Evolutionary conservation across 2,329 filamentous ascomycete genomes (phyloP), one percentile per base, ranked within the genome.

Genomic region (Talaromyces amestolkiae): DNA sequence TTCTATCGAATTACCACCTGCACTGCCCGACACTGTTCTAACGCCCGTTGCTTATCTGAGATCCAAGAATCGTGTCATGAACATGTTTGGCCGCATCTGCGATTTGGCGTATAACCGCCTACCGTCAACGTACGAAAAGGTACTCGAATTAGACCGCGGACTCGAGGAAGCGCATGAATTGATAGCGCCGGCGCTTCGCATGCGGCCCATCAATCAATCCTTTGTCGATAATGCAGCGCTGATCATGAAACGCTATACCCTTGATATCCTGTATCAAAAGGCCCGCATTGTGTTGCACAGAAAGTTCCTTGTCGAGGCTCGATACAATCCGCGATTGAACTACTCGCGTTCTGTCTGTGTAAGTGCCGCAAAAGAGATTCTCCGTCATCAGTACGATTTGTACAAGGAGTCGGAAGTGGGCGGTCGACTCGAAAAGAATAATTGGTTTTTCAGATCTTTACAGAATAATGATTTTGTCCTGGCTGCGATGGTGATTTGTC

Each of bases 391-490:
- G 43, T 75, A 80, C 19, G 76, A 81, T 2, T 74, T 86, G 15
- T 78, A 81, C 68, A 73, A 80, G 41, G 81, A 84, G 43, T 80
- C 78, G 7, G 80, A 81, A 62, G 83, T 84, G 0, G 85, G 85
- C 1, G 83, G 82, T 6, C 75, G 84, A 27, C 76, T 89, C 6
- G 76, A 78, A 65, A 76, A 78, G 54, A 79, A 83, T 33, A 79
- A 80, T 15, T 88, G 86, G 86, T 87, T 87, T 69, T 72, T 86
- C 35, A 82, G 80, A 2, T 84, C 83, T 1, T 74, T 88, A 2
- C 80, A 82, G 7, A 80, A 85, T 63, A 85, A 87, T 67, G 85
- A 88, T 70, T 88, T 85, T 62, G 75, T 89, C 60, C 78, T 89
- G 1, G 85, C 85, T 2, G 82, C 83, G 63, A 85, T 86, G 79